Evolutionary conservation across 176 grass and related monocot species (phyloP), one percentile per base, ranked within the genome.

Genomic region (Panicum miliaceum): DNA sequence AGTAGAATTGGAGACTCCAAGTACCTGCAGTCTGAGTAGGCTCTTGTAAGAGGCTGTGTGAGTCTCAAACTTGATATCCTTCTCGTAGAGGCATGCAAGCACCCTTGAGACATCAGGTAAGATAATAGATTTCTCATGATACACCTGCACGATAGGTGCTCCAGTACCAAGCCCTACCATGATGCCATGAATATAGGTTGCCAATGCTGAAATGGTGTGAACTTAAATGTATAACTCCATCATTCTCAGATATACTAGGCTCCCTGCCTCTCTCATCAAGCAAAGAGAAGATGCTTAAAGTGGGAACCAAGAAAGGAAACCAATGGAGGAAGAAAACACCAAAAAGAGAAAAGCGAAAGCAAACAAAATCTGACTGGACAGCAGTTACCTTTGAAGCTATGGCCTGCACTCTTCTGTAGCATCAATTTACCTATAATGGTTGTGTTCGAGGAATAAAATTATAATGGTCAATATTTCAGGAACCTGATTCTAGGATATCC

Each of bases 71-170:
- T 94, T 16, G 73, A 97, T 46, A 19, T 84, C 51, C 86, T 97
- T 97, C 92, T 97, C 95, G 64, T 91, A 86, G 57, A 97, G 81
- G 81, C 95, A 94, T 40, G 95, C 86, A 75, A 97, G 86, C 54
- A 94, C 95, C 80, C 95, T 92, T 64, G 95, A 93, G 34, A 97
- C 90, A 61, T 94, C 95, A 7, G 92, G 92, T 74, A 92, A 81
- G 60, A 93, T 69, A 11, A 77, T 73, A 73, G 95, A 94, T 75
- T 86, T 94, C 70, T 86, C 86, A 91, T 88, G 90, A 78, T 94
- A 97, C 56, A 97, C 68, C 81, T 90, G 89, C 73, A 97, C 90
- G 11, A 76, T 84, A 15, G 88, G 90, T 62, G 84, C 53, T 62
- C 52, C 54, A 35, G 54, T 83, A 75, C 84, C 47, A 82, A 86